Evolutionary conservation across 129 eudicot species (phyloP), one percentile per base, ranked within the genome.

Genomic region (Escallonia rubra): DNA sequence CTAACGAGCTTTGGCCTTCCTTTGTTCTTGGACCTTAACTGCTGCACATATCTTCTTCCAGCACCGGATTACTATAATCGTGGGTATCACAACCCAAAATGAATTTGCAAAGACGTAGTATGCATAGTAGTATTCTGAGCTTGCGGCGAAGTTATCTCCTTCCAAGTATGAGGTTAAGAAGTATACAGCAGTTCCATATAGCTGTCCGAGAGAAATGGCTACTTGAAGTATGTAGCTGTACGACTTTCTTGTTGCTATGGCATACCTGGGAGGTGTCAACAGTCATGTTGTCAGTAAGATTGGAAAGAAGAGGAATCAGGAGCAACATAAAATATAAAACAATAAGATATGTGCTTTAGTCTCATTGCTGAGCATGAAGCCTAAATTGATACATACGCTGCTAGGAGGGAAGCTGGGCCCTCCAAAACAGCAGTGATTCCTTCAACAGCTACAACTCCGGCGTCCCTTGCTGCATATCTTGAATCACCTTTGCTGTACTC

Each of bases 401-500:
- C 87, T 43, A 92, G 75, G 71, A 92, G 76, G 79, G 84, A 89
- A 61, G 91, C 95, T 3, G 98, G 98, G 43, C 98, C 98, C 78
- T 79, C 94, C 4, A 88, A 53, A 61, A 88, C 96, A 62, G 82
- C 87, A 8, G 98, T 92, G 10, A 92, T 68, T 66, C 89, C 96
- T 84, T 92, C 98, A 67, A 92, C 81, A 42, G 95, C 67, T 60
- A 92, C 73, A 42, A 89, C 74, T 41, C 73, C 90, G 41, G 96
- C 75, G 74, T 89, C 91, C 59, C 96, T 73, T 47, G 69, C 91
- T 46, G 74, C 95, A 44, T 88, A 92, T 79, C 98, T 80, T 65
- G 96, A 89, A 72, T 92, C 98, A 66, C 98, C 98, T 80, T 86
- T 92, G 86, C 98, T 89, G 79, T 92, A 92, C 71, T 92, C 98